Evolutionary conservation across 2,329 filamentous ascomycete species (phyloP).

Genomic region (Fusarium mexicanum): DNA sequence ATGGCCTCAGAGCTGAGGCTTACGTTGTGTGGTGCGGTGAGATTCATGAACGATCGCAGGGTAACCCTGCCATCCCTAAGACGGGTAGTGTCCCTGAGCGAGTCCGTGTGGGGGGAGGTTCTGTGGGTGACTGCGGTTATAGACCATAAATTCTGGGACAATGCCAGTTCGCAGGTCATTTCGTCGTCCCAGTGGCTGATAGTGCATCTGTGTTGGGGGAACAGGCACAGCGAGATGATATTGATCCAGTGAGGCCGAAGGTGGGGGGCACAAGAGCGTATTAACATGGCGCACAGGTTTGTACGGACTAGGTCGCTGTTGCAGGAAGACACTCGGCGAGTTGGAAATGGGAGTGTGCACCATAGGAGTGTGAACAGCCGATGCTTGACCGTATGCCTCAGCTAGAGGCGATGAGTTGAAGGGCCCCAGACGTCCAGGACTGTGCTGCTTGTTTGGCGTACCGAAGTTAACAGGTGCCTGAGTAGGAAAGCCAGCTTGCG

Average conservation of each 20-base stretch:
- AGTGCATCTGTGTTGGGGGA: slow-evolving; percentile 80
- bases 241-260: slow-evolving; percentile 80
- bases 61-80: slow-evolving; percentile 46
- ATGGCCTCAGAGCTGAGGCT: slow-evolving; percentile 8
- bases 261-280: slow-evolving; percentile 88
- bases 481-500: slow-evolving; percentile 39
- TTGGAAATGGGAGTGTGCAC: slow-evolving; percentile 73
- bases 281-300: slow-evolving; percentile 89
- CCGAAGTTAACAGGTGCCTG: slow-evolving; percentile 54
- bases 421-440: slow-evolving; percentile 59
- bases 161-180: slow-evolving; percentile 75
- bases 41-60: not conserved
- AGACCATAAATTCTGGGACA: slow-evolving; percentile 69
- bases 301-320: slow-evolving; percentile 91
- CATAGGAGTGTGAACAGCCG: slow-evolving; percentile 66
- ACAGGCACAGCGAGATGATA: slow-evolving; percentile 69
- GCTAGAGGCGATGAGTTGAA: slow-evolving; percentile 72
- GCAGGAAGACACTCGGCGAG: slow-evolving; percentile 88
- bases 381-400: slow-evolving; percentile 65
- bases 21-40: not conserved
- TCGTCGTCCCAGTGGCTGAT: slow-evolving; percentile 78
- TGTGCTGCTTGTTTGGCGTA: slow-evolving; percentile 64
- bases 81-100: slow-evolving; percentile 48
- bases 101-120: slow-evolving; percentile 39
- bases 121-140: slow-evolving; percentile 47